These are phyloP conservation scores for Hydrangea macrophylla DNA, from an alignment of 148 eudicot genomes.

Conservation along the genomic window DNA sequence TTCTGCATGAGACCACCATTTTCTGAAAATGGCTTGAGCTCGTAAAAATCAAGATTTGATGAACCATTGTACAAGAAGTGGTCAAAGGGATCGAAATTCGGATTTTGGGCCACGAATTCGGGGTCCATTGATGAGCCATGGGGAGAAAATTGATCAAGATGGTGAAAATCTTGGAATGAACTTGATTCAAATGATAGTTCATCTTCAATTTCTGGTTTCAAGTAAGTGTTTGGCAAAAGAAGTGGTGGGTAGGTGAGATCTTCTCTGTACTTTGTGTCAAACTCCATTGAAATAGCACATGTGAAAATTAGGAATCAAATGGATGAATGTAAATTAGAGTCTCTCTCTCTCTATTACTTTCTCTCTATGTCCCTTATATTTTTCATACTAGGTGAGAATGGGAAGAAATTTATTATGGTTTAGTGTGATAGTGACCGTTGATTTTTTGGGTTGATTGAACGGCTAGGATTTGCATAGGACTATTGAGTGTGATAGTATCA, in stretches of 20 bases:
- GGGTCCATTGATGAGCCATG: constrained; percentile 38
- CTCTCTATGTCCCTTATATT: neutral
- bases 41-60: constrained; percentile 35
- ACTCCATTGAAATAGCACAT: constrained; percentile 29
- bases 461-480: constrained; percentile 15
- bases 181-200: constrained; percentile 28
- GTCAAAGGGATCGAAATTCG: constrained; percentile 35
- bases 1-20: constrained; percentile 22
- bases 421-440: constrained; percentile 13
- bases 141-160: constrained; percentile 38
- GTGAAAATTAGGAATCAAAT: constrained; percentile 17
- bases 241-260: constrained; percentile 19
- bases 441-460: constrained; percentile 21
- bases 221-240: constrained; percentile 20
- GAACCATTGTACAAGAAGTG: constrained; percentile 20
- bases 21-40: constrained; percentile 39
- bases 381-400: constrained; percentile 18
- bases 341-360: neutral
- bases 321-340: constrained; percentile 15
- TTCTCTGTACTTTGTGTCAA: constrained; percentile 34
- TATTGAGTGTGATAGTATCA: neutral
- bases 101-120: constrained; percentile 25
- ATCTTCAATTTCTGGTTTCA: constrained; percentile 20
- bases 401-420: constrained; percentile 16
- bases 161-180: constrained; percentile 44